phyloP scores from a whole-genome alignment of 331 rosid species.

The Cydonia oblonga region DNA sequence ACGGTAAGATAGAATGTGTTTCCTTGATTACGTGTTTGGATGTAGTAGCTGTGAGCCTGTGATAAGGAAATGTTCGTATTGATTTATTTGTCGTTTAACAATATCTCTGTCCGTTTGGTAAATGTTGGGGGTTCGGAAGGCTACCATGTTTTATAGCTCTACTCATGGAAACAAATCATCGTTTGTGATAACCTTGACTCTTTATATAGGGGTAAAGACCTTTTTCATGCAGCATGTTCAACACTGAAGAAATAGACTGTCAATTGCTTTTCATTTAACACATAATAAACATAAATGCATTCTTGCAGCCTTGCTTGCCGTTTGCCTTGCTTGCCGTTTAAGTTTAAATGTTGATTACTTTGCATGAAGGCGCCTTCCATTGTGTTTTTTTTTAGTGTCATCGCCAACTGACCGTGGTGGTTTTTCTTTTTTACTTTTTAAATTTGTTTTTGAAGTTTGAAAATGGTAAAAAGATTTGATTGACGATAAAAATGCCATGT shows the following conservation, averaged over 20 bases:
- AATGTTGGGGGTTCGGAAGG: not conserved
- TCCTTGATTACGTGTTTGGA: slow-evolving; percentile 5
- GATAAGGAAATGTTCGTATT: not conserved
- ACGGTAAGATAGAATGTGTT: slow-evolving; percentile 50
- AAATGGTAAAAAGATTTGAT: not conserved
- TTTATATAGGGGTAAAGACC: not conserved
- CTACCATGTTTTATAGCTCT: not conserved
- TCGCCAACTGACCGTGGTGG: not conserved
- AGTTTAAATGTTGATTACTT: not conserved
- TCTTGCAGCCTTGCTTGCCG: no score
- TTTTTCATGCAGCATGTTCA: not conserved
- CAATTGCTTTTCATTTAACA: not conserved
- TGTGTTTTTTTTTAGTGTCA: not conserved
- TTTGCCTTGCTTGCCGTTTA: not conserved
- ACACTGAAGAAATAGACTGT: not conserved
- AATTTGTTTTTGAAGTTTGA: not conserved
- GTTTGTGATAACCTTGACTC: not conserved
- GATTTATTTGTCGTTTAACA: not conserved
- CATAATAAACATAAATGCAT: not conserved
- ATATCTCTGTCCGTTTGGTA: not conserved
- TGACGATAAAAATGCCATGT: not conserved
- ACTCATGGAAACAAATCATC: not conserved
- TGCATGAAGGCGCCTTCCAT: no score
- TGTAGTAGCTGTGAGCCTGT: not conserved
- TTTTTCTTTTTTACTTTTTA: not conserved